Conservation (phyloP, 225 moss, liverwort and hornwort genomes). For the Polytrichum formosum region DNA sequence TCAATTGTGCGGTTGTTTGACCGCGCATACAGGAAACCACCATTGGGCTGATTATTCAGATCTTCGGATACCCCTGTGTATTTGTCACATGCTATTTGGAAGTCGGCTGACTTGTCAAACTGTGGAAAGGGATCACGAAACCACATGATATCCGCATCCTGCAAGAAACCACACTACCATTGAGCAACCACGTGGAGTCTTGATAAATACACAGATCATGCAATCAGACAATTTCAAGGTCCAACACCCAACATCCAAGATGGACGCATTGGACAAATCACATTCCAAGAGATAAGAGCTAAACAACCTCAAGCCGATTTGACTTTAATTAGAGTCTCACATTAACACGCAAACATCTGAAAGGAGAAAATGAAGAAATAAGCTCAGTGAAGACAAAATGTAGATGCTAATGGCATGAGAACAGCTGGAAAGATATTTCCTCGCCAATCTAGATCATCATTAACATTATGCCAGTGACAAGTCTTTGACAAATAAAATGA, state of each 20-base stretch:
- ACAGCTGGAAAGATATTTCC: no score
- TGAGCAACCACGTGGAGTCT: constrained; percentile 4
- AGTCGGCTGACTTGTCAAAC: constrained; percentile 68
- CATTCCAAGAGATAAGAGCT: background rate
- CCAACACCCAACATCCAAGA: constrained; percentile 6
- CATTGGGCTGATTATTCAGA: constrained; percentile 72
- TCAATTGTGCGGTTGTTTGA: constrained; percentile 75
- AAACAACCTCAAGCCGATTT: background rate
- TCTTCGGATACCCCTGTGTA: constrained; percentile 78
- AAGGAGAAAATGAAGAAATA: background rate
- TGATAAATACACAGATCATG: background rate
- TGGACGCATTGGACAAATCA: background rate
- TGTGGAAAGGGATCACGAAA: constrained; percentile 85
- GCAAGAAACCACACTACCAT: constrained; percentile 22
- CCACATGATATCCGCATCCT: constrained; percentile 99
- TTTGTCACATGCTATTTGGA: constrained; percentile 90
- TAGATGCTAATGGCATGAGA: background rate
- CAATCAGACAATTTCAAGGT: no score
- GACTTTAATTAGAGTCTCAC: background rate
- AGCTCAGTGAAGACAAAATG: background rate
- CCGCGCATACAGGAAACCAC: constrained; percentile 90
- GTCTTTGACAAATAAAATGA: no score
- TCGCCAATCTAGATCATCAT: no score
- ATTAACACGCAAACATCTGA: background rate
- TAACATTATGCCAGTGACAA: no score